Evolutionary conservation across 305 asterid species (phyloP).

Genomic region (Plantago coronopus): DNA sequence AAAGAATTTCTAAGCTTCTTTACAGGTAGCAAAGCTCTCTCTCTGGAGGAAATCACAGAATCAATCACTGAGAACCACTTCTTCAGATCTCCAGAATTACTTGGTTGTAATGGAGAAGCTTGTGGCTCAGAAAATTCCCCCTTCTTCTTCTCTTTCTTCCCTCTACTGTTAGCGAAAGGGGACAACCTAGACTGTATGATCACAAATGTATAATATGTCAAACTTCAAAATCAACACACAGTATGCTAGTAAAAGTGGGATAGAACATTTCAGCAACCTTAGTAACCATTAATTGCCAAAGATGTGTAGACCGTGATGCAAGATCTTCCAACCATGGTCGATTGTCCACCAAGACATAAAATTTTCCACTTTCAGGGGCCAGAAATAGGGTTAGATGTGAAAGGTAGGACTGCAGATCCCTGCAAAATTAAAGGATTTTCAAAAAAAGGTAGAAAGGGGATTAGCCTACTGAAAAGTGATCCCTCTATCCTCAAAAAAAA

Average conservation of each 20-base stretch:
- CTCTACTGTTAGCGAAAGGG: conserved; percentile 78
- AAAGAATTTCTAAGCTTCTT: conserved; percentile 62
- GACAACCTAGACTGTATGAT: conserved; percentile 70
- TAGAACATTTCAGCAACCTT: conserved; percentile 46
- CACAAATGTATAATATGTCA: conserved; percentile 17
- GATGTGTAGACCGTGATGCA: conserved; percentile 62
- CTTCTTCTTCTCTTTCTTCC: conserved; percentile 44
- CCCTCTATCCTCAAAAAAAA: too few relatives aligned
- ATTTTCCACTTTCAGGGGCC: conserved; percentile 57
- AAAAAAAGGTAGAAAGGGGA: conserved; percentile 3
- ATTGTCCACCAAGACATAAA: conserved; percentile 75
- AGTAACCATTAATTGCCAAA: conserved; percentile 92
- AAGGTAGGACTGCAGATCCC: conserved; percentile 88
- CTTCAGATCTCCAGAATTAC: conserved; percentile 29
- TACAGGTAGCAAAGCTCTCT: conserved; percentile 65
- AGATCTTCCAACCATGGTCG: conserved; percentile 74
- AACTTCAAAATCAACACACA: not conserved
- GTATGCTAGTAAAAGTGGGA: not conserved
- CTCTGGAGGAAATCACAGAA: conserved; percentile 51
- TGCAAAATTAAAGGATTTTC: conserved; percentile 26
- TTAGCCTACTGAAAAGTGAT: conserved; percentile 1
- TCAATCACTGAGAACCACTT: conserved; percentile 56
- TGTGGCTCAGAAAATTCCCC: conserved; percentile 26
- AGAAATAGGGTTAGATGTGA: conserved; percentile 64
- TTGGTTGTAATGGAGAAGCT: conserved; percentile 27